These are phyloP conservation scores for Naematelia aurantialba DNA, from an alignment of 768 basidiomycete species.

Conservation along the genomic window DNA sequence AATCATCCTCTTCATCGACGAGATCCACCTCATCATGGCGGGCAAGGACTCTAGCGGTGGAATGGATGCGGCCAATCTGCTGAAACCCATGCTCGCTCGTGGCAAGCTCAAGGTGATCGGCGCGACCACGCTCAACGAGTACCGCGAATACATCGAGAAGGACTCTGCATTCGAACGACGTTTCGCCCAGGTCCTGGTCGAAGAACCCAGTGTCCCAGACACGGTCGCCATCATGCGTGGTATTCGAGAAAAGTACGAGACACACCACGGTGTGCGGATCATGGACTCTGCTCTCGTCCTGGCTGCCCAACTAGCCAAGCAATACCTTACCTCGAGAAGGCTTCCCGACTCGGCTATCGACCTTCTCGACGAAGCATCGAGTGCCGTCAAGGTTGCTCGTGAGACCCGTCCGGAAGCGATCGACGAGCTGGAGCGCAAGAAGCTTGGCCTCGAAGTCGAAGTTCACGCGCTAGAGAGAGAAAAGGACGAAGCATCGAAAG, in stretches of 20 bases:
- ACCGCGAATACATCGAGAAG: slow-evolving; percentile 60
- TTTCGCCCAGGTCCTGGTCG: slow-evolving; percentile 88
- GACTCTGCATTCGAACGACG: slow-evolving; percentile 86
- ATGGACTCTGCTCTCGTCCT: slow-evolving; percentile 80
- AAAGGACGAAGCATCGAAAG: slow-evolving; percentile 82
- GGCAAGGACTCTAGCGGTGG: slow-evolving; percentile 65
- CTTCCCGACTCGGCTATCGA: slow-evolving; percentile 69
- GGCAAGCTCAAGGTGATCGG: slow-evolving; percentile 66
- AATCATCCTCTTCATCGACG: slow-evolving; percentile 92
- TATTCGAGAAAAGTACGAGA: slow-evolving; percentile 89
- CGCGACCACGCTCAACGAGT: slow-evolving; percentile 88
- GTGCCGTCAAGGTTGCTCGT: slow-evolving; percentile 75
- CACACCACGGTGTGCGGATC: slow-evolving; percentile 72
- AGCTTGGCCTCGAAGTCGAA: slow-evolving; percentile 88
- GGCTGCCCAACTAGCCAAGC: slow-evolving; percentile 86
- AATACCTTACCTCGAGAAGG: slow-evolving; percentile 63
- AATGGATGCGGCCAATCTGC: slow-evolving; percentile 85
- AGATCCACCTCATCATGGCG: slow-evolving; percentile 87
- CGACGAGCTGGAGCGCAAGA: slow-evolving; percentile 81
- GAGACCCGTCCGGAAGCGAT: slow-evolving; percentile 93
- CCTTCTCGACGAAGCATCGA: slow-evolving; percentile 85
- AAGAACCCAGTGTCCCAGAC: slow-evolving; percentile 82
- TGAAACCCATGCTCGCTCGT: slow-evolving; percentile 79
- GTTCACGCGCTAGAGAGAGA: slow-evolving; percentile 91
- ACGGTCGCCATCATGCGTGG: slow-evolving; percentile 92